These are phyloP conservation scores for Fonsecaea nubica DNA, from an alignment of 2,329 filamentous ascomycete genomes.

Conservation along the genomic window DNA sequence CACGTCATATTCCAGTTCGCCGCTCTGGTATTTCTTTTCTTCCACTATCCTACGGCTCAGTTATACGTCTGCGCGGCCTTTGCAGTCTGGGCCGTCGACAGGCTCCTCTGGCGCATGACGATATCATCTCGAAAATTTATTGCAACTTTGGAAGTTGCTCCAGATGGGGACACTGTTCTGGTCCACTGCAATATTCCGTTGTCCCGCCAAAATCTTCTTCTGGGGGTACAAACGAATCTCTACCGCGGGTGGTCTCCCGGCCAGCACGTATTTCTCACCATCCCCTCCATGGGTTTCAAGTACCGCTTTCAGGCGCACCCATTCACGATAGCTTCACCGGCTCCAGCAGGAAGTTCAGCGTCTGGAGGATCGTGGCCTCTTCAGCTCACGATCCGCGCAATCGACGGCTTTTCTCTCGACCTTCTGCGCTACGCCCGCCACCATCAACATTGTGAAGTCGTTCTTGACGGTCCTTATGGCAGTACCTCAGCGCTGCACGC, in stretches of 20 bases:
- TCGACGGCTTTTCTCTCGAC: constrained; percentile 65
- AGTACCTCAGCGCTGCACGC: constrained; percentile 62
- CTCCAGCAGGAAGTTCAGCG: constrained; percentile 24
- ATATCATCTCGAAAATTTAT: constrained; percentile 58
- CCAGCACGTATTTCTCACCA: constrained; percentile 68
- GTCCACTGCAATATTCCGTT: constrained; percentile 41
- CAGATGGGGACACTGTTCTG: constrained; percentile 63
- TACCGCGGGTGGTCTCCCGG: constrained; percentile 66
- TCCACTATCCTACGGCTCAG: constrained; percentile 62
- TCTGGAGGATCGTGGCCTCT: constrained; percentile 53
- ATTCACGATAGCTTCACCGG: constrained; percentile 67
- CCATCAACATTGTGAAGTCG: constrained; percentile 54
- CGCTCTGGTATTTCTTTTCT: constrained; percentile 63
- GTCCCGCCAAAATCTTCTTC: constrained; percentile 25
- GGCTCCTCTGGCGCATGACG: constrained; percentile 63
- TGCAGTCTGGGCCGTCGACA: constrained; percentile 64
- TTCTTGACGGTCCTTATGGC: constrained; percentile 71
- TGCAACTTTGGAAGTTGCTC: constrained; percentile 61
- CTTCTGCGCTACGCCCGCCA: constrained; percentile 60
- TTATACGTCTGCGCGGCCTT: constrained; percentile 62
- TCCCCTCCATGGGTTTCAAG: constrained; percentile 61
- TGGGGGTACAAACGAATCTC: constrained; percentile 39
- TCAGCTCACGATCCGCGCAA: constrained; percentile 64
- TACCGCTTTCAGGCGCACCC: constrained; percentile 68
- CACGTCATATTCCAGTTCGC: constrained; percentile 65